Conservation (phyloP, 2,329 filamentous ascomycete species). For the Herpotrichia juniperi region DNA sequence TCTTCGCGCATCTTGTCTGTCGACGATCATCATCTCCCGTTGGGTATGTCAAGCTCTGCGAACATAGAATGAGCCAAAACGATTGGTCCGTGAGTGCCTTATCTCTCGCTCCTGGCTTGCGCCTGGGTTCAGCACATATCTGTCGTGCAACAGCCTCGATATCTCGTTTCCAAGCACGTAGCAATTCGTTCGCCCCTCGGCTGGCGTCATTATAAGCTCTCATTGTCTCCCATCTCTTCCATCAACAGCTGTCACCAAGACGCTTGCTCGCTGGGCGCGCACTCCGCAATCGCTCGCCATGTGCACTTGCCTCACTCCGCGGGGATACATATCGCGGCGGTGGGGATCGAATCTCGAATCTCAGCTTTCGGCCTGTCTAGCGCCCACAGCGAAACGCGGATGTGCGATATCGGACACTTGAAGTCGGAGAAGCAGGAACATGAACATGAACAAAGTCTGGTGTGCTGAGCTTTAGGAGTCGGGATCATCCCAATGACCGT, state of each 20-base stretch:
- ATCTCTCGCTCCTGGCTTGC: constrained; percentile 16
- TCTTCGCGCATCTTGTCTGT: neutral
- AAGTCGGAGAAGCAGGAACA: too few species aligned
- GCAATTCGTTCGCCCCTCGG: neutral
- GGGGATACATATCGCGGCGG: neutral
- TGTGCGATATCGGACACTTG: too few species aligned
- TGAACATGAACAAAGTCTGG: too few species aligned
- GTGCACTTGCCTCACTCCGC: neutral
- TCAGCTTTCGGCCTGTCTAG: neutral
- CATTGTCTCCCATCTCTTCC: neutral
- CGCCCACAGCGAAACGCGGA: too few species aligned
- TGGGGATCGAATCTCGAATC: neutral
- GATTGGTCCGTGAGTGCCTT: constrained; percentile 23
- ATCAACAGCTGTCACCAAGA: neutral
- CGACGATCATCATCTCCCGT: neutral
- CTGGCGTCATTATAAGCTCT: neutral
- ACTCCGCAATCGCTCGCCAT: neutral
- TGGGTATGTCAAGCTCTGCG: too few species aligned
- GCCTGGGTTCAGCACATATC: neutral
- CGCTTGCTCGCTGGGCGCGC: neutral
- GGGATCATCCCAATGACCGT: too few species aligned
- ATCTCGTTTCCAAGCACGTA: neutral
- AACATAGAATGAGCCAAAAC: neutral
- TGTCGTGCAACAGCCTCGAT: neutral
- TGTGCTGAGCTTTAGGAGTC: too few species aligned